Conservation (phyloP, 2,329 filamentous ascomycete species). For the Verticillium alfalfae region DNA sequence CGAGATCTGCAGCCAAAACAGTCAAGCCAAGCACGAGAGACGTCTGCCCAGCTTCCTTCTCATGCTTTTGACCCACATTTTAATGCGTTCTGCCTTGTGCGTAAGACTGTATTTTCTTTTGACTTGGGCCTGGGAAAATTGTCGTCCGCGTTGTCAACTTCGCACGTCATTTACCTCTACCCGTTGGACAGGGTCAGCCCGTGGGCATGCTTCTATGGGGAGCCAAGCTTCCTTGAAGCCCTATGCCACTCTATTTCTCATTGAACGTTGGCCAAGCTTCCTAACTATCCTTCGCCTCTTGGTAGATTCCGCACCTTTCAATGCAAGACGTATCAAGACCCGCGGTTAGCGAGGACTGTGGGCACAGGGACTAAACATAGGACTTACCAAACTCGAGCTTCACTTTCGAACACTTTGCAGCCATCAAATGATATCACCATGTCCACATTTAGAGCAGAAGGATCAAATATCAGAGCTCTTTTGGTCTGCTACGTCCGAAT, state of each 20-base stretch:
- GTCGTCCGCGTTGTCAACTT: neutral
- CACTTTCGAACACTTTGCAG: too few species aligned
- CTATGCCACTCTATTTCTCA: neutral
- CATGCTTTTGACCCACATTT: neutral
- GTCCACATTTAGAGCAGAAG: too few species aligned
- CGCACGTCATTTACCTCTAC: neutral
- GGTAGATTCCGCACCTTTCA: neutral
- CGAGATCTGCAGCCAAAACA: neutral
- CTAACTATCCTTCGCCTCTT: neutral
- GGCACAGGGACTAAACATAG: too few species aligned
- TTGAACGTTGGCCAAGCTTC: neutral
- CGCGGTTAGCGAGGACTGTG: too few species aligned
- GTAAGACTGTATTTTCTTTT: neutral
- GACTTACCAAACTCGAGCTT: too few species aligned
- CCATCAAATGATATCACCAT: too few species aligned
- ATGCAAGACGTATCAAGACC: neutral
- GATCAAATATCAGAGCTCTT: too few species aligned
- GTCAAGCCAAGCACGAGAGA: neutral
- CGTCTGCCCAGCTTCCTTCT: neutral
- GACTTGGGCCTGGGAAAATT: neutral
- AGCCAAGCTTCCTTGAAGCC: neutral
- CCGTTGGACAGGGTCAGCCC: neutral
- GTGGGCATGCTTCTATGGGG: neutral
- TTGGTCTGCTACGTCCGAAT: too few species aligned
- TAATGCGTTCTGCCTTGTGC: neutral